Conservation (phyloP, 2,329 filamentous ascomycete genomes). For the Botrytis deweyae region DNA sequence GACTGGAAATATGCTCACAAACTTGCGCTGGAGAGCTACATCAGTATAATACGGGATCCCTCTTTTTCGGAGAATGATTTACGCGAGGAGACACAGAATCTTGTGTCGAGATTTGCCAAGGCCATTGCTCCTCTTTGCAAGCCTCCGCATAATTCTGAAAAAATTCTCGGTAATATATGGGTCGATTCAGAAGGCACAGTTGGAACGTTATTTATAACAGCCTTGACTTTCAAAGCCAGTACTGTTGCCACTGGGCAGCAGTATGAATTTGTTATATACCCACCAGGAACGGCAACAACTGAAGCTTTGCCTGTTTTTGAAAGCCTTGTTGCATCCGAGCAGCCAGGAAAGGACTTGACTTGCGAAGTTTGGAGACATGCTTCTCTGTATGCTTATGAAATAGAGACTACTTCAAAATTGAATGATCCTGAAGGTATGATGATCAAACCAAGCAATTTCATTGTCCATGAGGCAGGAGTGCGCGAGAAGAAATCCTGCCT, state of each 20-base stretch:
- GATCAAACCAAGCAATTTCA: neutral
- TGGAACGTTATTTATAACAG: neutral
- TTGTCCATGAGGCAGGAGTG: neutral
- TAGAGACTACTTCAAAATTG: neutral
- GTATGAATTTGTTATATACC: neutral
- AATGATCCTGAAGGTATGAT: neutral
- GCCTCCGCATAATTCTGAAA: slow-evolving; percentile 1
- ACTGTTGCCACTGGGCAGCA: neutral
- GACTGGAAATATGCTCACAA: slow-evolving; percentile 4
- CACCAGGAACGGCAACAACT: slow-evolving; percentile 1
- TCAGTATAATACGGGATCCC: neutral
- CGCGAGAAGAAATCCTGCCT: neutral
- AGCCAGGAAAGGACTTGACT: neutral
- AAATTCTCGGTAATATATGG: neutral
- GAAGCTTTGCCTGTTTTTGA: neutral
- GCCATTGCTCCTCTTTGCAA: slow-evolving; percentile 1
- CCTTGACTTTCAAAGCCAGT: slow-evolving; percentile 6
- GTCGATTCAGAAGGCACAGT: neutral
- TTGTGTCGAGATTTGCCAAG: neutral
- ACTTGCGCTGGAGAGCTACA: slow-evolving; percentile 4
- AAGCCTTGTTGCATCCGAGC: neutral
- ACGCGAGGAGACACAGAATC: neutral
- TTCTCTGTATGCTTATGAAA: slow-evolving; percentile 5
- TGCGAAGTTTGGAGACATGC: slow-evolving; percentile 2
- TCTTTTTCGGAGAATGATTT: neutral